phyloP scores from a whole-genome alignment of 352 stramenopile species.

The Globisporangium megalacanthum region DNA sequence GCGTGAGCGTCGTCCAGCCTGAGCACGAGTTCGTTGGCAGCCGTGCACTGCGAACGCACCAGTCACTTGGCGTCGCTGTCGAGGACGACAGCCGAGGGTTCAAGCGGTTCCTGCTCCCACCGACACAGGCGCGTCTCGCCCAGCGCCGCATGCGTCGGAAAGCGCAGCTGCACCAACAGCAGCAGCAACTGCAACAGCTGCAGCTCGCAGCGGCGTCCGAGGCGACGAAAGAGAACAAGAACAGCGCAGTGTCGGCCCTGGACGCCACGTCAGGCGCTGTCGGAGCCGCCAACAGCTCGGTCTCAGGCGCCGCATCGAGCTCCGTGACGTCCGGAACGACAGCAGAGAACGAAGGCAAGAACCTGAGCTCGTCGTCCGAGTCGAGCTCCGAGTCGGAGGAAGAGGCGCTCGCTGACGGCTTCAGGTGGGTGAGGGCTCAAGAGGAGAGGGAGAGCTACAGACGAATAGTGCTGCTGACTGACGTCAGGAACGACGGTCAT shows the following conservation, averaged over 20 bases:
- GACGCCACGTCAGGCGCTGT: background rate
- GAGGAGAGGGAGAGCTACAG: background rate
- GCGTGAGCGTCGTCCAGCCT: constrained; percentile 52
- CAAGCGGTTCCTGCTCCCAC: constrained; percentile 33
- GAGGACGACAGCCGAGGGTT: constrained; percentile 40
- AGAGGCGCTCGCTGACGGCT: constrained; percentile 68
- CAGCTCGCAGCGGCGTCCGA: constrained; percentile 9
- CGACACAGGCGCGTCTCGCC: constrained; percentile 21
- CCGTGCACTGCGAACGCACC: constrained; percentile 23
- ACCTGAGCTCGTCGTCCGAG: constrained; percentile 62
- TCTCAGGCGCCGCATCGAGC: background rate
- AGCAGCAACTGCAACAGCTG: constrained; percentile 13
- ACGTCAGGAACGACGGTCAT: background rate
- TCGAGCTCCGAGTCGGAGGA: constrained; percentile 83
- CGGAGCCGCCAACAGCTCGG: background rate
- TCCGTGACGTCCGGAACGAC: constrained; percentile 1
- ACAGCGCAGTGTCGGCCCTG: background rate
- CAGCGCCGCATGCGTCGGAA: constrained; percentile 34
- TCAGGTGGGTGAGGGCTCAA: constrained; percentile 20
- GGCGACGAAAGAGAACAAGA: constrained; percentile 17
- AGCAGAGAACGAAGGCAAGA: constrained; percentile 48
- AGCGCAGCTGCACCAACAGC: constrained; percentile 18
- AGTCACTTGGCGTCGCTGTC: constrained; percentile 17
- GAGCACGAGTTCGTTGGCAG: constrained; percentile 48
- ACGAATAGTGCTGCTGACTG: background rate